phyloP scores from a whole-genome alignment of 2,329 filamentous ascomycete genomes.

The Hymenoscyphus albidus region DNA sequence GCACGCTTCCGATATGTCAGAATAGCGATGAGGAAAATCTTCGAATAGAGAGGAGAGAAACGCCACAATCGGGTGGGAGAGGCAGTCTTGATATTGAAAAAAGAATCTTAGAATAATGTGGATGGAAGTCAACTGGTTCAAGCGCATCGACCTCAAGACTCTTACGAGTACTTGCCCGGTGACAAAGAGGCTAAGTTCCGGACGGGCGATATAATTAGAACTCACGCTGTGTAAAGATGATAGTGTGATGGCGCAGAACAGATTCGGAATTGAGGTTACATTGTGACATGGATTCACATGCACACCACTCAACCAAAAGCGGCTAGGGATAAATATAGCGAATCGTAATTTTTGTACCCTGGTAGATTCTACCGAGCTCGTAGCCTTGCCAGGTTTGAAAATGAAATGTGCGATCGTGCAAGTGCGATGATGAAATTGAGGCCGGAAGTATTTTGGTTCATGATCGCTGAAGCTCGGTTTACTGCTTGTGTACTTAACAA shows the following conservation, averaged over 20 bases:
- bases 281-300: background rate
- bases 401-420: background rate
- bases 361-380: background rate
- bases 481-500: background rate
- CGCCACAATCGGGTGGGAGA: background rate
- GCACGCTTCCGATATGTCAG: background rate
- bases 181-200: background rate
- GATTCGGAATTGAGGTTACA: background rate
- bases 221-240: background rate
- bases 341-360: background rate
- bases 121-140: background rate
- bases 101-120: background rate
- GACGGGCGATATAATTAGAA: background rate
- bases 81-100: background rate
- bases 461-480: background rate
- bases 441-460: background rate
- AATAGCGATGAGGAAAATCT: background rate
- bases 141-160: background rate
- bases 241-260: background rate
- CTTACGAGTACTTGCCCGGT: background rate
- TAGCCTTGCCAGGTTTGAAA: background rate
- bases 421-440: background rate
- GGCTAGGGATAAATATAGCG: slow-evolving; percentile 2
- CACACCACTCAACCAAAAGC: background rate
- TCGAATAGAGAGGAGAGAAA: background rate